phyloP scores from a whole-genome alignment of 495 filamentous ascomycete species.

The Hypoxylon fuscum region DNA sequence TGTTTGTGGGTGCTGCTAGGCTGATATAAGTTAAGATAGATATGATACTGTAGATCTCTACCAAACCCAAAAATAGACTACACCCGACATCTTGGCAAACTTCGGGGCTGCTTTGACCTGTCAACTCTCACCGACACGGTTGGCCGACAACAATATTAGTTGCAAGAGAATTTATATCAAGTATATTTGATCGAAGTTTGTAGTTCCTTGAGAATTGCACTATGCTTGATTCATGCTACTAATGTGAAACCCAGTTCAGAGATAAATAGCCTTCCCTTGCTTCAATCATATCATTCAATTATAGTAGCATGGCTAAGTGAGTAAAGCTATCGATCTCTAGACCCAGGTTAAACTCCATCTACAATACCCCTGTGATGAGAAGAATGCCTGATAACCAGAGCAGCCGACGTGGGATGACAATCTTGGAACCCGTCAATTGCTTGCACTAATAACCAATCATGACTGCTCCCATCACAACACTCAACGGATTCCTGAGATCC shows the following conservation, averaged over 20 bases:
- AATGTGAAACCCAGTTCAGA: background rate
- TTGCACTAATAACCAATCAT: conserved; percentile 12
- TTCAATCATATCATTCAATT: background rate
- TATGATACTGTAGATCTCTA: background rate
- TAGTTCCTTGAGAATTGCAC: too few relatives aligned
- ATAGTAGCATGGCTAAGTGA: background rate
- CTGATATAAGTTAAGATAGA: background rate
- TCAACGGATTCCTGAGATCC: conserved; percentile 23
- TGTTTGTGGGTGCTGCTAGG: conserved; percentile 10
- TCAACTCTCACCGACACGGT: background rate
- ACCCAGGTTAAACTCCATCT: background rate
- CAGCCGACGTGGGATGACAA: background rate
- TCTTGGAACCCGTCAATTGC: background rate
- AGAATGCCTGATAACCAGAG: background rate
- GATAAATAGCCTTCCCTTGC: background rate
- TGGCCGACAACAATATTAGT: too few relatives aligned
- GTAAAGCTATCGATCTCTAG: background rate
- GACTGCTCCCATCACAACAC: background rate
- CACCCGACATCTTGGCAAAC: background rate
- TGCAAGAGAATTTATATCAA: too few relatives aligned
- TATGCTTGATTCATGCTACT: background rate
- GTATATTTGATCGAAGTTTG: too few relatives aligned
- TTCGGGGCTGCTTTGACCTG: background rate
- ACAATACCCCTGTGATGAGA: background rate
- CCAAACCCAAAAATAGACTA: conserved; percentile 27